phyloP scores from a whole-genome alignment of 108 stramenopile genomes.

The Cylindrotheca closterium region DNA sequence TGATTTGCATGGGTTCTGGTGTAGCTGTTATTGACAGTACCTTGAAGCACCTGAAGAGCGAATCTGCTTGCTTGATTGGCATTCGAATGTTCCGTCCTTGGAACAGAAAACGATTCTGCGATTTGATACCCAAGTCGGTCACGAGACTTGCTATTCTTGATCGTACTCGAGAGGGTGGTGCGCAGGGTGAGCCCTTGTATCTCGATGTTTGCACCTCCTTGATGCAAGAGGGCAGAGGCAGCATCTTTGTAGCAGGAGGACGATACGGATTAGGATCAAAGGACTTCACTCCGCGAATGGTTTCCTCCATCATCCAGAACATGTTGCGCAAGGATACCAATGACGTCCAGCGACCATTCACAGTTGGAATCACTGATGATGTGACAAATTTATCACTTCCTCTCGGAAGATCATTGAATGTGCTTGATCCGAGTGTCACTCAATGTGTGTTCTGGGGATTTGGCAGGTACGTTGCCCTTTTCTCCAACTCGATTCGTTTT shows the following conservation, averaged over 20 bases:
- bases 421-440: constrained; percentile 36
- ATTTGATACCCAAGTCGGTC: constrained; percentile 35
- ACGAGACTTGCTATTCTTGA: constrained; percentile 55
- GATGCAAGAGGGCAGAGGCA: constrained; percentile 40
- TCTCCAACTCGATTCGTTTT: background rate
- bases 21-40: constrained; percentile 59
- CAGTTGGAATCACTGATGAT: constrained; percentile 67
- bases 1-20: constrained; percentile 64
- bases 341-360: constrained; percentile 55
- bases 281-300: constrained; percentile 65
- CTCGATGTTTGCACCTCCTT: constrained; percentile 70
- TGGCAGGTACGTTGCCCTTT: constrained; percentile 40
- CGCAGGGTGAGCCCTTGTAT: constrained; percentile 65
- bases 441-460: constrained; percentile 70
- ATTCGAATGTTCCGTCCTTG: constrained; percentile 64
- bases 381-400: constrained; percentile 55
- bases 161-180: constrained; percentile 59
- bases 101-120: constrained; percentile 36
- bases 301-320: constrained; percentile 48
- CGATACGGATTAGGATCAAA: constrained; percentile 61
- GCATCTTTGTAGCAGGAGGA: constrained; percentile 54
- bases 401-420: constrained; percentile 41
- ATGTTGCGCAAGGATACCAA: constrained; percentile 37
- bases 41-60: constrained; percentile 41
- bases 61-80: constrained; percentile 49